Evolutionary conservation across 129 eudicot species (phyloP).

Genomic region (Helianthus annuus): HanXRQr2.0-SUNRISE NC_035440.2:163826167-163826666

Average conservation of each 20-base stretch:
- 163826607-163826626: too few species aligned
- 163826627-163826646: too few species aligned
- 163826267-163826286: too few species aligned
- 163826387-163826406: constrained; percentile 7
- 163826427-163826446: constrained; percentile 20
- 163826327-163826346: background rate
- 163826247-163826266: background rate
- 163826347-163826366: background rate
- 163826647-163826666: too few species aligned
- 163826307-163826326: too few species aligned
- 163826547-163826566: background rate
- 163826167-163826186: too few species aligned
- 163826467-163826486: constrained; percentile 28
- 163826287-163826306: background rate
- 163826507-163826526: constrained; percentile 31
- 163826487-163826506: constrained; percentile 34
- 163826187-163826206: background rate
- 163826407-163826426: constrained; percentile 18
- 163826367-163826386: constrained; percentile 7
- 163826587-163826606: background rate
- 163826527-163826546: constrained; percentile 17
- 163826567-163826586: background rate
- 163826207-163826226: too few species aligned
- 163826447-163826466: constrained; percentile 33
- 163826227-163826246: background rate